phyloP scores from a whole-genome alignment of 2,329 filamentous ascomycete species.

The Aspergillus fumigatus region DNA sequence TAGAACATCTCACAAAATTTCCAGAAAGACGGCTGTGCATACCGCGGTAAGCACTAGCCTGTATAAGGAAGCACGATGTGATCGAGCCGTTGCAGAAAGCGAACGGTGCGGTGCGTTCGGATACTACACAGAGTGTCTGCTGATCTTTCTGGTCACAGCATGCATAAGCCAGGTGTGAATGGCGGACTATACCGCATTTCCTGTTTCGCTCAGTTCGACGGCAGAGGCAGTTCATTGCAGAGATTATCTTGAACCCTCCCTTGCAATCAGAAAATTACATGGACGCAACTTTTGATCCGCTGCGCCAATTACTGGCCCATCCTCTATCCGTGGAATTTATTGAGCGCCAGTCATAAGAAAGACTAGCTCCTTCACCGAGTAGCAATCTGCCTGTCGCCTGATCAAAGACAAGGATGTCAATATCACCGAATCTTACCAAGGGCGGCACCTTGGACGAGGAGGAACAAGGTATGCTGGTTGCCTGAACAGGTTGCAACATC shows the following conservation, averaged over 20 bases:
- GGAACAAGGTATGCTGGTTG: background rate
- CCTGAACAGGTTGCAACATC: background rate
- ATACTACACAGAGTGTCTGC: background rate
- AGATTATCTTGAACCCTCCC: background rate
- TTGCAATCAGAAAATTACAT: background rate
- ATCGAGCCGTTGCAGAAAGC: background rate
- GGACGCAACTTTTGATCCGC: background rate
- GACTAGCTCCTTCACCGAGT: background rate
- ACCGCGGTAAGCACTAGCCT: background rate
- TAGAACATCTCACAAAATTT: background rate
- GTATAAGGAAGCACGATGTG: background rate
- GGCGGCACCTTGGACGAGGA: background rate
- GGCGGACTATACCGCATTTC: background rate
- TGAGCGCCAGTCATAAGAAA: background rate
- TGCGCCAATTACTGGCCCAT: background rate
- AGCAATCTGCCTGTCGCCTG: too few species aligned
- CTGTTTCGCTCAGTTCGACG: background rate
- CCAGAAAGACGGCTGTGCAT: background rate
- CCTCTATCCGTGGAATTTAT: background rate
- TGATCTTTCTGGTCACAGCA: background rate
- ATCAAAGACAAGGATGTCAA: too few species aligned
- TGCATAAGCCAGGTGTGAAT: background rate
- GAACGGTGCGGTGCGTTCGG: background rate
- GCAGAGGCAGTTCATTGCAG: background rate
- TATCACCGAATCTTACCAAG: background rate